Evolutionary conservation across 2,329 filamentous ascomycete species (phyloP).

Genomic region (Geosmithia morbida): DNA sequence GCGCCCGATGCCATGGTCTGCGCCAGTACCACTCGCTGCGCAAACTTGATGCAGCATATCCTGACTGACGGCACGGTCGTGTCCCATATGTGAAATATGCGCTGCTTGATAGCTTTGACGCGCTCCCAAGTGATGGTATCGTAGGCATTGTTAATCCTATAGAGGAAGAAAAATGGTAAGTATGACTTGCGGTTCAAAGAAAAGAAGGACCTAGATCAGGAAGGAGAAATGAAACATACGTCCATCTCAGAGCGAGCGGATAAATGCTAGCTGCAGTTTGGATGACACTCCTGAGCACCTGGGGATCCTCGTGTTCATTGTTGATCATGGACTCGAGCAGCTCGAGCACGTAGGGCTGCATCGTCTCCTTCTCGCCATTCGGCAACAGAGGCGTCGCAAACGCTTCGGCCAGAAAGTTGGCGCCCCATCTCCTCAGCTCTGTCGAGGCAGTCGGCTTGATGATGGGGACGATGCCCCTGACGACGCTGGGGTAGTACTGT

Average conservation of each 20-base stretch:
- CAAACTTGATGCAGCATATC: slow-evolving; percentile 95
- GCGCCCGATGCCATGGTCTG: slow-evolving; percentile 74
- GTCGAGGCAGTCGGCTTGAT: slow-evolving; percentile 61
- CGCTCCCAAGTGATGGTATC: slow-evolving; percentile 74
- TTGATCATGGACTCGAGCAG: slow-evolving; percentile 58
- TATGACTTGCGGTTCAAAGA: background rate
- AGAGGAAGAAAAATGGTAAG: slow-evolving; percentile 3
- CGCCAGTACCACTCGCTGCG: slow-evolving; percentile 80
- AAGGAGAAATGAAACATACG: slow-evolving; percentile 49
- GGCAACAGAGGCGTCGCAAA: slow-evolving; percentile 83
- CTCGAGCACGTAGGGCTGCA: slow-evolving; percentile 64
- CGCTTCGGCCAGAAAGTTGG: slow-evolving; percentile 89
- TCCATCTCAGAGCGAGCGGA: slow-evolving; percentile 80
- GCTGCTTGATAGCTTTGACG: slow-evolving; percentile 78
- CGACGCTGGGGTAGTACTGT: slow-evolving; percentile 79
- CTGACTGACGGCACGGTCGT: slow-evolving; percentile 59
- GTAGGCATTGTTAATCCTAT: slow-evolving; percentile 74
- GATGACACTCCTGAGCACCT: slow-evolving; percentile 74
- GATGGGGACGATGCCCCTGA: slow-evolving; percentile 86
- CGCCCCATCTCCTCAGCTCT: slow-evolving; percentile 86
- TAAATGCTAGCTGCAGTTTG: slow-evolving; percentile 89
- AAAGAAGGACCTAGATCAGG: too few relatives aligned
- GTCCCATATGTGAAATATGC: slow-evolving; percentile 83
- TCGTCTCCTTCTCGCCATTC: slow-evolving; percentile 63
- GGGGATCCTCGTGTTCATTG: slow-evolving; percentile 58